Evolutionary conservation across 768 basidiomycete species (phyloP), one percentile per base, ranked within the genome.

Genomic region (Russula brevipes): DNA sequence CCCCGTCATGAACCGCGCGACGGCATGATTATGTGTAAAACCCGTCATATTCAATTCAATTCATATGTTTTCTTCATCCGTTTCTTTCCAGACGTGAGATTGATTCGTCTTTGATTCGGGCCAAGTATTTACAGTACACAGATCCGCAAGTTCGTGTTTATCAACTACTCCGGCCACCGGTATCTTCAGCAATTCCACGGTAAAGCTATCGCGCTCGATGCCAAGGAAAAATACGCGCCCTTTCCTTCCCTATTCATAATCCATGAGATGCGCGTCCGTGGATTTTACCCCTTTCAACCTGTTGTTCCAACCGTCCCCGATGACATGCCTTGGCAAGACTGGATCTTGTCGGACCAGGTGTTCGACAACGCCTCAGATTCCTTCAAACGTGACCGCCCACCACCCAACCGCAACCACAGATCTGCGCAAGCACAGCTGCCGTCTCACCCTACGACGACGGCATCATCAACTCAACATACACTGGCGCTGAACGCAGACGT

Each of bases 241-340:
- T 75, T 76, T 66, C 72, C 74, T 39, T 63, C 71, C 47, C 58
- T 74, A n/a, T 74, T 76, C 65, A 70, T 75, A 44, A 66, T 73
- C 53, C 76, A 76, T 52, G 74, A 78, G 64, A 73, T 73, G 72
- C 73, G 75, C 11, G 73, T 74, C 54, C 73, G 72, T 44, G 74
- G 69, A 24, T 69, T 61, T 50, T 38, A 72, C 55, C 74, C 73
- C 46, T 76, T 76, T 58, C 3, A 12, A 60, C 70, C 70, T 31
- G 12, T 62, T 33, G 36, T 4, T 52, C 71, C 65, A 19, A 24
- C 2, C 41, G 38, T 73, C 0, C 65, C 71, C 35, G 50, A 58
- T 59, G 60, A 69, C 1, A 17, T 12, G 9, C 14, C n/a, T 24
- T 60, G 63, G 63, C 58, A 64, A 54, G 44, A 54, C 16, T 63